These are phyloP conservation scores for Pyricularia pennisetigena DNA, from an alignment of 2,329 filamentous ascomycete genomes.

Conservation along the genomic window DNA sequence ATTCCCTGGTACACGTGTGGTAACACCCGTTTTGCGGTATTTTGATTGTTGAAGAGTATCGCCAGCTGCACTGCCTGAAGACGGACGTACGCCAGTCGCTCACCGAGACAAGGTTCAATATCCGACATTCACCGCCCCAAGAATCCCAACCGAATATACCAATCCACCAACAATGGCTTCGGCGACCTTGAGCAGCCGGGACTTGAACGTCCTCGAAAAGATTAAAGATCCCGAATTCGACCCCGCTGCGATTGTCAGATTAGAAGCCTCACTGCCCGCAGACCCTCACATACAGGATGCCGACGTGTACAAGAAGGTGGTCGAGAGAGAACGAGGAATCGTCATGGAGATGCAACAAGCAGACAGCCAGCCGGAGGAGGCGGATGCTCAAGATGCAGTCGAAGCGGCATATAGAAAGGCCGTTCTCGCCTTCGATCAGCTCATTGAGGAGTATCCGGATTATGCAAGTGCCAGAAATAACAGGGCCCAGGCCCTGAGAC, in stretches of 20 bases:
- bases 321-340: constrained; percentile 40
- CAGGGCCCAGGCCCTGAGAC: constrained; percentile 55
- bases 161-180: constrained; percentile 30
- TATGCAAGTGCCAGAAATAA: constrained; percentile 72
- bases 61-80: background rate
- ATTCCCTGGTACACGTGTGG: background rate
- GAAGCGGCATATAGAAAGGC: constrained; percentile 35
- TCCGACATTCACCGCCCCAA: background rate
- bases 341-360: constrained; percentile 43
- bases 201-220: constrained; percentile 54
- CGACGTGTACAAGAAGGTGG: constrained; percentile 38
- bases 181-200: constrained; percentile 42
- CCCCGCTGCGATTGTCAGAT: constrained; percentile 40
- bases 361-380: constrained; percentile 36
- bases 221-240: constrained; percentile 58
- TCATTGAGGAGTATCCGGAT: constrained; percentile 47
- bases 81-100: background rate
- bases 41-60: background rate
- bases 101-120: background rate
- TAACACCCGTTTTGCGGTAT: background rate
- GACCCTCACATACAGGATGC: constrained; percentile 47
- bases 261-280: constrained; percentile 43
- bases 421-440: constrained; percentile 37
- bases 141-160: background rate
- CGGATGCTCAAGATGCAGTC: background rate